Evolutionary conservation across 805 yeast genomes (phyloP).

Genomic region (Wickerhamiella spandovensis): DNA sequence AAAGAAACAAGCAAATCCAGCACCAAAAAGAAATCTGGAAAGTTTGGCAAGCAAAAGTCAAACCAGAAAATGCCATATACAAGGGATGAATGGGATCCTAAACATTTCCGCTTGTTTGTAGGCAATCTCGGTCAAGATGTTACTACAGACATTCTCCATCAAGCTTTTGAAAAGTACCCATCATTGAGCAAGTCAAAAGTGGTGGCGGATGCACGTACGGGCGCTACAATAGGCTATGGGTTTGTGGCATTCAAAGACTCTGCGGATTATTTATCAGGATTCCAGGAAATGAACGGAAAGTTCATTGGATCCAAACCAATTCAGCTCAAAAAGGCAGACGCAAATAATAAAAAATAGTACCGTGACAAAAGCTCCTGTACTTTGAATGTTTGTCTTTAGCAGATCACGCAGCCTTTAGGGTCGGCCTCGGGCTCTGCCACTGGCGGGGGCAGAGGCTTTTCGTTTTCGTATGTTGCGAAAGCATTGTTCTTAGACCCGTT

Average conservation of each 20-base stretch:
- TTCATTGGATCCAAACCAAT: slow-evolving; percentile 66
- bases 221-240: slow-evolving; percentile 50
- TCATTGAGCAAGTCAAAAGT: slow-evolving; percentile 47
- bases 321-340: slow-evolving; percentile 44
- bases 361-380: neutral
- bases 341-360: neutral
- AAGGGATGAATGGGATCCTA: slow-evolving; percentile 49
- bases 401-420: neutral
- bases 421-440: too few species aligned
- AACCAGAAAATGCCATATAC: too few species aligned
- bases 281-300: slow-evolving; percentile 64
- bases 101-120: slow-evolving; percentile 57
- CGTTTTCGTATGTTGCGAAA: neutral
- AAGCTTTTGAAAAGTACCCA: slow-evolving; percentile 40
- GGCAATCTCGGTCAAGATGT: slow-evolving; percentile 65
- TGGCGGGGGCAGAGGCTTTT: too few species aligned
- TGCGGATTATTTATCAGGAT: slow-evolving; percentile 56
- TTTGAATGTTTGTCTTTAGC: neutral
- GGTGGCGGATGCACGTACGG: slow-evolving; percentile 35
- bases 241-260: slow-evolving; percentile 56
- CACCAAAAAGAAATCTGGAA: neutral
- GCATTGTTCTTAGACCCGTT: neutral
- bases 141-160: slow-evolving; percentile 39
- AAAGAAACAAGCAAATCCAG: neutral
- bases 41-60: neutral